These are phyloP conservation scores for Aspergillus spinulosporus DNA, from an alignment of 2,329 filamentous ascomycete genomes.

Conservation along the genomic window DNA sequence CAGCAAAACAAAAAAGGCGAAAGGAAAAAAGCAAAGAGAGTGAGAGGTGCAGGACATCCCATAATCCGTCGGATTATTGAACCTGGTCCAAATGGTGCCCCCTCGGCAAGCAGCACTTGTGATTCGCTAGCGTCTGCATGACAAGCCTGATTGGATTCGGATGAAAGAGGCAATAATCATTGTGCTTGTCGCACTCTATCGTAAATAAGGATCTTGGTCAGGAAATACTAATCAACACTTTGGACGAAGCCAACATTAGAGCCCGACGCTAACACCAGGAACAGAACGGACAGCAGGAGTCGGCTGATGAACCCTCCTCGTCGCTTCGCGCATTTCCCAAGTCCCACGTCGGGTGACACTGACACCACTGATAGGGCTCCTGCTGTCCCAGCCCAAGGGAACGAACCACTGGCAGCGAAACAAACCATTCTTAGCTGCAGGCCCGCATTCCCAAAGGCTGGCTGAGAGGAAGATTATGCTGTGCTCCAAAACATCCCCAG, in stretches of 20 bases:
- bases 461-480: background rate
- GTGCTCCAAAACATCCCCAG: slow-evolving; percentile 3
- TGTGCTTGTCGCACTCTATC: slow-evolving; percentile 12
- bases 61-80: slow-evolving; percentile 11
- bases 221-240: slow-evolving; percentile 2
- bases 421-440: slow-evolving; percentile 9
- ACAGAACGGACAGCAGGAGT: slow-evolving; percentile 10
- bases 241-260: slow-evolving; percentile 2
- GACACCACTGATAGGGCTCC: slow-evolving; percentile 11
- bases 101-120: slow-evolving; percentile 8
- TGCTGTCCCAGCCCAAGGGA: slow-evolving; percentile 7
- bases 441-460: slow-evolving; percentile 1
- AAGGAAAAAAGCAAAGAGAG: background rate
- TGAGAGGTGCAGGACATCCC: background rate
- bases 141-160: slow-evolving; percentile 1
- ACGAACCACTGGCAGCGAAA: slow-evolving; percentile 10
- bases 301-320: slow-evolving; percentile 13
- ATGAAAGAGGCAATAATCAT: slow-evolving; percentile 5
- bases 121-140: slow-evolving; percentile 11
- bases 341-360: slow-evolving; percentile 16
- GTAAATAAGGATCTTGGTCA: slow-evolving; percentile 12
- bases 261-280: slow-evolving; percentile 10
- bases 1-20: background rate
- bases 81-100: background rate
- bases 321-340: background rate